These are phyloP conservation scores for Aspergillus neotritici DNA, from an alignment of 2,329 filamentous ascomycete species.

Conservation along the genomic window DNA sequence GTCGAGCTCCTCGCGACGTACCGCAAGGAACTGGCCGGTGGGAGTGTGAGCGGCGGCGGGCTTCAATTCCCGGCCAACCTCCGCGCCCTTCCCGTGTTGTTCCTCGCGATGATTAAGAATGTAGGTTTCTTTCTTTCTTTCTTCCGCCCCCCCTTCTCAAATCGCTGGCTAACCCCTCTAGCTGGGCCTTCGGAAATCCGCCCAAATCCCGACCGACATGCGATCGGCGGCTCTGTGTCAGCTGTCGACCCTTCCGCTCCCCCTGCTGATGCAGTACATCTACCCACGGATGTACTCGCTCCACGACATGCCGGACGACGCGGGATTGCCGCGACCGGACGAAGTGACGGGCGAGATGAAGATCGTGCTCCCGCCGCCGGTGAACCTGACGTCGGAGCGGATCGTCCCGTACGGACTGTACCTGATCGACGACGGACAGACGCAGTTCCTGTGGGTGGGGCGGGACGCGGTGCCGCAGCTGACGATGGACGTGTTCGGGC, in stretches of 20 bases:
- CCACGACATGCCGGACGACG: conserved; percentile 93
- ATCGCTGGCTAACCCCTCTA: conserved; percentile 29
- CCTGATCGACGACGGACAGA: conserved; percentile 94
- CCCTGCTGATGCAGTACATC: conserved; percentile 88
- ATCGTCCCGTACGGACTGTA: conserved; percentile 88
- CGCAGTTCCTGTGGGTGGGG: conserved; percentile 95
- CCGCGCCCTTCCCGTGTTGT: conserved; percentile 78
- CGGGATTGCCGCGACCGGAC: conserved; percentile 65
- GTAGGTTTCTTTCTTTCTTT: conserved; percentile 48
- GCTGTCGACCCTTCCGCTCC: conserved; percentile 86
- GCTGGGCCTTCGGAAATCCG: conserved; percentile 79
- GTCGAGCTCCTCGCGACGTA: conserved; percentile 92
- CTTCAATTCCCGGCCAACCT: conserved; percentile 93
- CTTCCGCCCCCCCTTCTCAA: background rate
- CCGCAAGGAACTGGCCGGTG: conserved; percentile 91
- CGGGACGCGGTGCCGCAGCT: conserved; percentile 88
- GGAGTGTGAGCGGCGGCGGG: conserved; percentile 86
- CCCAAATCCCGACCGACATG: conserved; percentile 89
- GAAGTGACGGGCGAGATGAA: conserved; percentile 66
- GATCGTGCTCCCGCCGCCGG: conserved; percentile 74
- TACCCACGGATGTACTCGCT: conserved; percentile 79
- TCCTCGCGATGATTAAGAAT: conserved; percentile 93
- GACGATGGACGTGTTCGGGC: conserved; percentile 81
- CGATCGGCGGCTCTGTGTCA: conserved; percentile 87
- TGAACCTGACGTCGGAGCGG: conserved; percentile 83